Evolutionary conservation across 768 basidiomycete species (phyloP).

Genomic region (Leccinum fibrillosum): DNA sequence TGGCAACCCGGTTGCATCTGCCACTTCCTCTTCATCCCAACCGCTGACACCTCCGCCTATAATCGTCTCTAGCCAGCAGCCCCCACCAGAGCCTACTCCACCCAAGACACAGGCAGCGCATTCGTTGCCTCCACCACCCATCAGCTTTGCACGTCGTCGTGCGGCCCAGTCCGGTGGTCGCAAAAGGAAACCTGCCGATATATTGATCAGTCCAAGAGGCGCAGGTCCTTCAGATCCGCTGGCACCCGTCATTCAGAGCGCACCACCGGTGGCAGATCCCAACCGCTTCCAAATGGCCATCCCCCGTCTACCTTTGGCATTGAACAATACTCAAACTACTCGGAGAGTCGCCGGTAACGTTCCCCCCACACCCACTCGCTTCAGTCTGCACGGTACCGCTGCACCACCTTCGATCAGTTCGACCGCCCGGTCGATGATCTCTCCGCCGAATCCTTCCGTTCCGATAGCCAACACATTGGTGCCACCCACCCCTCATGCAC

Average conservation of each 20-base stretch:
- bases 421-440: constrained; percentile 35
- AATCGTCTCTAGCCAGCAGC: constrained; percentile 25
- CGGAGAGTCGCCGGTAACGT: constrained; percentile 57
- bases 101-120: constrained; percentile 26
- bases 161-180: constrained; percentile 58
- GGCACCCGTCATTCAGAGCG: constrained; percentile 71
- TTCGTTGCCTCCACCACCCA: constrained; percentile 65
- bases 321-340: constrained; percentile 42
- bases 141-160: constrained; percentile 74
- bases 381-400: constrained; percentile 41
- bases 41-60: constrained; percentile 25
- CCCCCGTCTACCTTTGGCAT: constrained; percentile 57
- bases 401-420: constrained; percentile 19
- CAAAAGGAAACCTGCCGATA: constrained; percentile 75
- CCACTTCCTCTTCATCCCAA: constrained; percentile 19
- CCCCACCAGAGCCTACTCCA: constrained; percentile 11
- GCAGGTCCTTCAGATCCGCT: constrained; percentile 48
- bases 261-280: constrained; percentile 55
- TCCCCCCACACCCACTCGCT: constrained; percentile 69
- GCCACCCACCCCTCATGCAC: constrained; percentile 65
- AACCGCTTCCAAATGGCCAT: constrained; percentile 60
- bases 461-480: constrained; percentile 66
- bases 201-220: constrained; percentile 71
- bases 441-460: constrained; percentile 58
- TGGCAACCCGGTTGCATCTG: constrained; percentile 24